Base-by-base conservation (phyloP, 108 stramenopile species). In the Cyclotella cryptica region DNA sequence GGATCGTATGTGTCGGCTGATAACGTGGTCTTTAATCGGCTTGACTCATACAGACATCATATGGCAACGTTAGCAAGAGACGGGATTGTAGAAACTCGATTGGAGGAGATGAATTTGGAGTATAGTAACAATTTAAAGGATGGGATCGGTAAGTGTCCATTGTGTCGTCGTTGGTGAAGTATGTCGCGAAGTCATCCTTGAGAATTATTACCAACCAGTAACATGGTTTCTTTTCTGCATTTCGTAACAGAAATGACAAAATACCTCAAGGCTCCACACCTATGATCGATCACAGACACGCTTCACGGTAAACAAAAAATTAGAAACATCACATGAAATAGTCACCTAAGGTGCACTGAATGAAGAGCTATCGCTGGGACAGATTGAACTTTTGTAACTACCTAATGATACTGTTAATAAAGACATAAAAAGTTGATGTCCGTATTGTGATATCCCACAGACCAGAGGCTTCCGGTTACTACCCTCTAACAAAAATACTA, bases 1-100 rank as follows among this genome's bases (percentile, higher is more conserved):
- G 90, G 91, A 12, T 76, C 73, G 10, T 63, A 77, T 74, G 93
- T 97, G 6, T 84, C 87, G 12, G 96, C 96, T 8, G 96, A 97
- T 70, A 97, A 97, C 83, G 92, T 97, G 10, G 52, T 97, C 12
- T 89, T 89, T 64, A 87, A 83, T 54, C 58, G 80, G 27, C 80
- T 95, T 14, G 79, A 92, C 45, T 79, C 89, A 46, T 97, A 97
- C 63, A 77, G 90, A 26, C 52, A 79, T 11, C 88, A 92, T 84
- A 86, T 97, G 69, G 45, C 69, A 5, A 41, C 55, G 24, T 49
- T 87, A 41, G 77, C 75, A 49, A 35, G 73, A 27, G 35, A 71
- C 1, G 90, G 88, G 0, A 70, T 92, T 19, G 94, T 92, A 11
- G 54, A 69, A n/a, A 88, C 94, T 17, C 66, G 80, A 28, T 46